Percentiles rank a stretch among this genome's conserved stretches.
Conservation (phyloP, 2,329 filamentous ascomycete species). For the Curvularia spicifera region DNA sequence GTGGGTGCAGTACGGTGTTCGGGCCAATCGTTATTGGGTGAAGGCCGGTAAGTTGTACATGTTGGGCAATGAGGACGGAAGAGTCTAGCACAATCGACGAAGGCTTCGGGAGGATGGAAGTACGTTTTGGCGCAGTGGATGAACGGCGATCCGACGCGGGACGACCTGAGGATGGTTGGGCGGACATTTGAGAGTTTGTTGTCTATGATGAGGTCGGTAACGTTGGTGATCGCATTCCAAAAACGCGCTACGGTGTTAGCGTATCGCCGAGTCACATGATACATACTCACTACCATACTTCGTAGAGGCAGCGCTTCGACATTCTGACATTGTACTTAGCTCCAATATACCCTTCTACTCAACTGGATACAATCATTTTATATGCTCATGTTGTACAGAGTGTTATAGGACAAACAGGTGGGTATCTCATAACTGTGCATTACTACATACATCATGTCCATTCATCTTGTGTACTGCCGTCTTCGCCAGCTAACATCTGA, state of each 20-base stretch:
- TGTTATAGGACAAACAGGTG: neutral
- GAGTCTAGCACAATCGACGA: slow-evolving; percentile 52
- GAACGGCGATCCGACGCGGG: slow-evolving; percentile 35
- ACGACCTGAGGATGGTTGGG: slow-evolving; percentile 28
- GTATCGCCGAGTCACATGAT: slow-evolving; percentile 16
- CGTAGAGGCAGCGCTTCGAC: neutral
- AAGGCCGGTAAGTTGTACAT: slow-evolving; percentile 66
- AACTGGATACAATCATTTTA: too few species aligned
- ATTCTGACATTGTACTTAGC: neutral
- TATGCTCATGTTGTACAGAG: neutral
- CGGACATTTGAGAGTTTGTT: slow-evolving; percentile 24
- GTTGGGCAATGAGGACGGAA: slow-evolving; percentile 56
- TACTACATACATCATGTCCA: slow-evolving; percentile 12
- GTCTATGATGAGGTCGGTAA: neutral
- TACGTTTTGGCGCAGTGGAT: slow-evolving; percentile 44
- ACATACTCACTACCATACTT: too few species aligned
- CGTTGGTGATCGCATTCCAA: neutral
- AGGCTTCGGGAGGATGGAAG: slow-evolving; percentile 49
- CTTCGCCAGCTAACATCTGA: neutral
- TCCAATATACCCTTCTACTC: neutral
- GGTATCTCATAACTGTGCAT: slow-evolving; percentile 18
- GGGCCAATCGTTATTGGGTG: slow-evolving; percentile 80
- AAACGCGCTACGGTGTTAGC: slow-evolving; percentile 14
- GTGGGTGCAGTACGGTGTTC: slow-evolving; percentile 84
- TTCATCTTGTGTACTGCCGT: slow-evolving; percentile 6